Evolutionary conservation across 2,329 filamentous ascomycete genomes (phyloP), one percentile per base, ranked within the genome.

Genomic region (Ceratocystis papillata): DNA sequence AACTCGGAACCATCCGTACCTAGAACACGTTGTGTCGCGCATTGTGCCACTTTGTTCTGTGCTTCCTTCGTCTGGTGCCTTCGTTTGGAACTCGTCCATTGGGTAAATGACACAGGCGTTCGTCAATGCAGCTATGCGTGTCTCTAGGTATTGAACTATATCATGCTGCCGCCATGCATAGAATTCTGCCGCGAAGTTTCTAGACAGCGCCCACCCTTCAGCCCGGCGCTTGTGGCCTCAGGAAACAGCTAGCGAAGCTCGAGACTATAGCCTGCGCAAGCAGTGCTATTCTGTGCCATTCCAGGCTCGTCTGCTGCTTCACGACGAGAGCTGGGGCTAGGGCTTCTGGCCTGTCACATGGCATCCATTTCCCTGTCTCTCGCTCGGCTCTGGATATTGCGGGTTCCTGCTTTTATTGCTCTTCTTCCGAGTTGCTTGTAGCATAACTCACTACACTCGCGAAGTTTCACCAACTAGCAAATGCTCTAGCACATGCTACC

Each of bases 401-500:
- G 12, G 4, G 3, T 55, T 55, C 10, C 20, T 55, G 10, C 22
- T n/a, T 17, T 33, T 17, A 15, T 22, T 57, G 10, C 2, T 59
- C 28, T 6, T 22, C 33, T n/a, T 50, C 5, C 17, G 6, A 20
- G 22, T 50, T 33, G 33, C 53, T 20, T 33, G 25, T n/a, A 59
- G 53, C 53, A 59, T 59, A 59, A 59, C 25, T 5, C 53, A 8
- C 53, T 59, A 20, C 53, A 30, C 28, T 59, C 53, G 53, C 53
- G 3, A 59, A 33, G 53, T 59, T 59, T 59, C 53, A 59, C 28
- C 15, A 57, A 44, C 62, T 6, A 15, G 45, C 10, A 64, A 55
- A 55, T 30, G 22, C 46, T 37, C 62, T 33, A 20, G 12, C 46
- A 46, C 45, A 45, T 48, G 62, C 46, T 48, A 53, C 46, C 45